These are phyloP conservation scores for Aristolochia californica DNA, from an alignment of 164 flowering plant genomes.

Conservation along the genomic window DNA sequence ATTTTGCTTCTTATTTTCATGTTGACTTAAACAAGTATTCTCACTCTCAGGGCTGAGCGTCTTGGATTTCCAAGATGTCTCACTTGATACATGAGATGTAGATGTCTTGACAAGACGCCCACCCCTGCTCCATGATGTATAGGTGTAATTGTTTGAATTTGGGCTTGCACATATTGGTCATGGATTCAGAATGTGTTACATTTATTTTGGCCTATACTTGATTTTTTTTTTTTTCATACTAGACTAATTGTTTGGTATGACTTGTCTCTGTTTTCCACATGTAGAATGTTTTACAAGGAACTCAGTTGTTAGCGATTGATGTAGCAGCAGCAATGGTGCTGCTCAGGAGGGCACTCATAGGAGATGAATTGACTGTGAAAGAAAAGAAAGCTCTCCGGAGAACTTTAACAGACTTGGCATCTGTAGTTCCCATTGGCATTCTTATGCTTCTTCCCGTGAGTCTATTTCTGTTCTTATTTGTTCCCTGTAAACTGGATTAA, in stretches of 20 bases:
- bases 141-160: too few species aligned
- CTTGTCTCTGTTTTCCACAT: constrained; percentile 7
- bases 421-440: constrained; percentile 90
- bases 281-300: constrained; percentile 97
- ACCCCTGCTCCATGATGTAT: too few species aligned
- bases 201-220: too few species aligned
- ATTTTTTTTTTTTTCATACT: too few species aligned
- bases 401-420: constrained; percentile 86
- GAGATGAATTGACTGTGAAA: constrained; percentile 85
- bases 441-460: constrained; percentile 99
- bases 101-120: too few species aligned
- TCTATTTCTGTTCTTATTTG: constrained; percentile 5
- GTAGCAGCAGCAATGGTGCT: constrained; percentile 67
- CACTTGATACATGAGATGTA: too few species aligned
- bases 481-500: not conserved
- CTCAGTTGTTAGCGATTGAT: constrained; percentile 93
- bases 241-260: not conserved
- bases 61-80: too few species aligned
- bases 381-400: constrained; percentile 75
- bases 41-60: too few species aligned
- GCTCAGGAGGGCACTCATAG: constrained; percentile 56
- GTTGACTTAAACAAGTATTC: too few species aligned
- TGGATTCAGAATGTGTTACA: too few species aligned
- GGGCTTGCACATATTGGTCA: too few species aligned
- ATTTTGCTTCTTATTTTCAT: too few species aligned